Evolutionary conservation across 345 rosid genomes (phyloP).

Genomic region (Dipteronia sinensis): DNA sequence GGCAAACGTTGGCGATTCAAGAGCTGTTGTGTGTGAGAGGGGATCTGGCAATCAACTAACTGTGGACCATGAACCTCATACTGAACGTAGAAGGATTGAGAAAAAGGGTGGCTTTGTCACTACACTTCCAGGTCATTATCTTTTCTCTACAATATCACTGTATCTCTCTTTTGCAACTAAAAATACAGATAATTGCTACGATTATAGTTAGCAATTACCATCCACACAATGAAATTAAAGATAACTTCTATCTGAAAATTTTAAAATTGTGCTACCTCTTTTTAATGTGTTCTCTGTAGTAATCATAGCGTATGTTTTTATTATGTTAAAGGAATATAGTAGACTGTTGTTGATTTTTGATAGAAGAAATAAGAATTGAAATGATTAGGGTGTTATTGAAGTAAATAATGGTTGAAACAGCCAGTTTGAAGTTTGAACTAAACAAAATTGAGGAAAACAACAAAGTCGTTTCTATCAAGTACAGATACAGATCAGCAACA

Average conservation of each 20-base stretch:
- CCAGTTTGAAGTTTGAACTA: background rate
- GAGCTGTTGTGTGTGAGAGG: constrained; percentile 61
- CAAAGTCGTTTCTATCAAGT: background rate
- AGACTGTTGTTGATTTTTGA: background rate
- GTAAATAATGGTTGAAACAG: background rate
- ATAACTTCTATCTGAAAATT: too few relatives aligned
- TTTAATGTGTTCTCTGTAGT: too few relatives aligned
- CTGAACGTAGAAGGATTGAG: constrained; percentile 51
- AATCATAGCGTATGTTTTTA: too few relatives aligned
- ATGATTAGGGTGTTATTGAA: background rate
- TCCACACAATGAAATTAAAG: background rate
- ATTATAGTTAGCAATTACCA: background rate
- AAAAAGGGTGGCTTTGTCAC: constrained; percentile 59
- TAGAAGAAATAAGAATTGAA: background rate
- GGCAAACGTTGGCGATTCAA: constrained; percentile 62
- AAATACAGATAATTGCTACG: background rate
- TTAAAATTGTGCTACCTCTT: too few relatives aligned
- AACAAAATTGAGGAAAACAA: background rate
- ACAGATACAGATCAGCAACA: background rate
- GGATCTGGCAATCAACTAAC: constrained; percentile 59
- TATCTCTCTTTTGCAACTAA: background rate
- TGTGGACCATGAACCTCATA: constrained; percentile 55
- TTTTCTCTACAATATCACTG: background rate
- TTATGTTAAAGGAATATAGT: background rate
- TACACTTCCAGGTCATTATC: constrained; percentile 46